Evolutionary conservation across 768 basidiomycete genomes (phyloP).

Genomic region (Mycena polygramma): DNA sequence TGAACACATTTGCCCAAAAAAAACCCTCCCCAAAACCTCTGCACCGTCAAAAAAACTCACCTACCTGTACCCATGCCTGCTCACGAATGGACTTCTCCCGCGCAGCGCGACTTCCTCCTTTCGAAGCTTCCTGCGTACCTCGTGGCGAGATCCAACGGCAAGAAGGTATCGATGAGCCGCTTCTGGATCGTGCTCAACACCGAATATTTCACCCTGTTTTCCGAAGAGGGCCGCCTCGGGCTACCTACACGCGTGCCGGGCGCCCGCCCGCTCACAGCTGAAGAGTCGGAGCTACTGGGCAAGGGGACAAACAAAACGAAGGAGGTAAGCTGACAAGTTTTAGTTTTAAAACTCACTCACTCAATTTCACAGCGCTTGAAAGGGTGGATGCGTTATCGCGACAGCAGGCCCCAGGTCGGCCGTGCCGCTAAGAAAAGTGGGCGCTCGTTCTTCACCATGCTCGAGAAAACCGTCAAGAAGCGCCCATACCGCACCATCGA

Average conservation of each 20-base stretch:
- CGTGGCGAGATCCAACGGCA: not conserved
- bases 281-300: not conserved
- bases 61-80: no score
- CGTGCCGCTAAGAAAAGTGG: no score
- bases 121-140: not conserved
- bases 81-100: not conserved
- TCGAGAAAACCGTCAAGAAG: no score
- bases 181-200: not conserved
- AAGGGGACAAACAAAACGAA: not conserved
- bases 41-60: no score
- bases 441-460: no score
- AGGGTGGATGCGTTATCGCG: no score
- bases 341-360: no score
- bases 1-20: no score
- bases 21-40: no score
- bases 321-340: not conserved
- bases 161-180: not conserved
- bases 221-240: not conserved
- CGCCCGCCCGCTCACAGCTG: not conserved
- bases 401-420: no score
- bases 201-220: not conserved
- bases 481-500: no score
- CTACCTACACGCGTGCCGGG: not conserved
- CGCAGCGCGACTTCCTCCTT: not conserved
- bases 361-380: no score